Conservation (phyloP, 2,329 filamentous ascomycete genomes). For the Xylariaceae sp. region DNA sequence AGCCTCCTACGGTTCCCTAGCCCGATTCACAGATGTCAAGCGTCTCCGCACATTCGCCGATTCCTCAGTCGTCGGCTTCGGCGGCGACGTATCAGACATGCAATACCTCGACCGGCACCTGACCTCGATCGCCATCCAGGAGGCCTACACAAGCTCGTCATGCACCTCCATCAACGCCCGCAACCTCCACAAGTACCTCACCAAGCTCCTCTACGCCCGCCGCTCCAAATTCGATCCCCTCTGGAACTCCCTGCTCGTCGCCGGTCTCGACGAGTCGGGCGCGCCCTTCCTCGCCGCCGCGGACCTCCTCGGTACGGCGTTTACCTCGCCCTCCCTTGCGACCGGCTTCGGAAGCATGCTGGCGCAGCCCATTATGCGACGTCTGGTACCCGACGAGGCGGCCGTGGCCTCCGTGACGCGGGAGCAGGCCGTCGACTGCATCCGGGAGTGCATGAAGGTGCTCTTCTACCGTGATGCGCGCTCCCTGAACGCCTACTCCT, state of each 20-base stretch:
- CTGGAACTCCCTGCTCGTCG: slow-evolving; percentile 93
- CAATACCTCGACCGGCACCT: slow-evolving; percentile 95
- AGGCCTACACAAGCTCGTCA: slow-evolving; percentile 61
- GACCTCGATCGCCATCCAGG: slow-evolving; percentile 76
- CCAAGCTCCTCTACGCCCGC: slow-evolving; percentile 93
- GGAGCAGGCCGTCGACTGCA: slow-evolving; percentile 72
- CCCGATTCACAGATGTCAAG: slow-evolving; percentile 94
- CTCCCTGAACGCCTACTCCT: slow-evolving; percentile 84
- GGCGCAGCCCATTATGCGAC: slow-evolving; percentile 85
- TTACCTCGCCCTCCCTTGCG: slow-evolving; percentile 78
- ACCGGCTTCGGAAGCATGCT: slow-evolving; percentile 93
- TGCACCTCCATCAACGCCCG: slow-evolving; percentile 64
- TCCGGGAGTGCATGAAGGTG: slow-evolving; percentile 97
- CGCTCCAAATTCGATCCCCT: slow-evolving; percentile 94
- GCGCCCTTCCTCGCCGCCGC: slow-evolving; percentile 87
- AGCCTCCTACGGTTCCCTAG: slow-evolving; percentile 97
- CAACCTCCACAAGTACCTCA: slow-evolving; percentile 93
- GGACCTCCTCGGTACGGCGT: slow-evolving; percentile 90
- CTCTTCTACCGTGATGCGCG: slow-evolving; percentile 95
- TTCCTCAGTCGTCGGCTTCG: slow-evolving; percentile 82
- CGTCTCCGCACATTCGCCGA: slow-evolving; percentile 85
- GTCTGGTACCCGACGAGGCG: slow-evolving; percentile 77
- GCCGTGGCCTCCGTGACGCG: slow-evolving; percentile 64
- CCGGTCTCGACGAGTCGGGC: slow-evolving; percentile 72
- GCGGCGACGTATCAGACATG: slow-evolving; percentile 98